phyloP scores from a whole-genome alignment of 179 eudicot genomes.

The Beta lomatogona region DNA sequence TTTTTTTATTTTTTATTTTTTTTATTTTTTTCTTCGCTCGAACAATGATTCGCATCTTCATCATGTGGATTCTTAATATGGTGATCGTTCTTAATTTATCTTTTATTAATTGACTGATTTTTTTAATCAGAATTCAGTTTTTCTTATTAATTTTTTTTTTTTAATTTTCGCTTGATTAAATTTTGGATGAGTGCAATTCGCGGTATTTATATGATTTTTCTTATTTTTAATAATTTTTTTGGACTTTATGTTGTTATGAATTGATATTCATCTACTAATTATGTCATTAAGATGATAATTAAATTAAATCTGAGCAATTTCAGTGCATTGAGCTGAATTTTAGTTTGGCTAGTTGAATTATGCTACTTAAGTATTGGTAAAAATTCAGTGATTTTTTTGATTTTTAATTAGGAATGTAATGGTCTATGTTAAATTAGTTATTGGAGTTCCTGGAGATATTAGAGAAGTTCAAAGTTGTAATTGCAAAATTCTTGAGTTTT shows the following conservation, averaged over 20 bases:
- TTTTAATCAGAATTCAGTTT: not conserved
- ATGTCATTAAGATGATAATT: not conserved
- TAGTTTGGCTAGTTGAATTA: not conserved
- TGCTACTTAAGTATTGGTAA: not conserved
- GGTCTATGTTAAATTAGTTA: not conserved
- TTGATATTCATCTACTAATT: no score
- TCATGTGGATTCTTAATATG: not conserved
- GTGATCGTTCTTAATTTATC: not conserved
- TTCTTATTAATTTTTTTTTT: not conserved
- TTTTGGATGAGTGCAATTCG: not conserved
- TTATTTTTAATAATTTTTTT: no score
- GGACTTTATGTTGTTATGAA: no score
- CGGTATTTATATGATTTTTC: no score
- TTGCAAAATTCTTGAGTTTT: not conserved
- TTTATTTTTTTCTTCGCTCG: no score
- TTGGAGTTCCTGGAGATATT: not conserved
- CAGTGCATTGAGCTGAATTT: constrained; percentile 5
- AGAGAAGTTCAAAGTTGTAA: not conserved
- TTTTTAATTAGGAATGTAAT: no score
- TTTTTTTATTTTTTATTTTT: no score
- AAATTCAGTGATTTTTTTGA: not conserved
- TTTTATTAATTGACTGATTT: not conserved
- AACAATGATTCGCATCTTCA: not conserved
- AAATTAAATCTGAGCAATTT: not conserved
- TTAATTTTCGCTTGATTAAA: not conserved